Evolutionary conservation across 805 yeast genomes (phyloP), one percentile per base, ranked within the genome.

Genomic region (Candida taoyuanica): DNA sequence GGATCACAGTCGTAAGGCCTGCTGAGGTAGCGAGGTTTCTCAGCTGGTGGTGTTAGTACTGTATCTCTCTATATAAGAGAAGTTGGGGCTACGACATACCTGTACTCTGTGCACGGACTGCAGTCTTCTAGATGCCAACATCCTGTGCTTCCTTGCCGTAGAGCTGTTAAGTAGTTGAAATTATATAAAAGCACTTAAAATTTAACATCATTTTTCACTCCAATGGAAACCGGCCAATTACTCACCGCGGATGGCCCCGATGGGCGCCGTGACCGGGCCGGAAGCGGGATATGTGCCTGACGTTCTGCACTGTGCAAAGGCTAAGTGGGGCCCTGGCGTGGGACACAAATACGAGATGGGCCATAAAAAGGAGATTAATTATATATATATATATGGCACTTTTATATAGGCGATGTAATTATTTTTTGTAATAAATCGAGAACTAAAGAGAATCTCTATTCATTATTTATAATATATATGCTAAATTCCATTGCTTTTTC

Each of bases 1-100:
- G 88, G 18, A 55, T 51, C 7, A 43, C 41, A 7, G 56, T 52
- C 0, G 57, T 44, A 17, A 52, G 39, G 5, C 49, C 42, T 15
- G 49, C 55, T 9, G 46, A 31, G 6, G 56, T 34, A 7, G 58
- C 58, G 7, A 52, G 39, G 8, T 45, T 40, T 37, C 58, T 40
- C 38, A 47, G 36, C 24, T 38, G 25, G 33, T 37, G 36, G 5
- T n/a, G 31, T 36, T n/a, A 17, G 34, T 40, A n/a, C n/a, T n/a
- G n/a, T n/a, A n/a, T n/a, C n/a, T 17, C 33, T 23, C 13, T n/a
- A 18, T 14, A 15, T 8, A 16, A 7, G 9, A 17, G 29, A 8
- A n/a, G 17, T 23, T n/a, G 24, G n/a, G 15, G 23, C 20, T 29
- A 25, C 12, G 25, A 41, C 48, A 11, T 34, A 44, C 48, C 29